Evolutionary conservation across 768 basidiomycete species (phyloP).

Genomic region (Mycena galopus): DNA sequence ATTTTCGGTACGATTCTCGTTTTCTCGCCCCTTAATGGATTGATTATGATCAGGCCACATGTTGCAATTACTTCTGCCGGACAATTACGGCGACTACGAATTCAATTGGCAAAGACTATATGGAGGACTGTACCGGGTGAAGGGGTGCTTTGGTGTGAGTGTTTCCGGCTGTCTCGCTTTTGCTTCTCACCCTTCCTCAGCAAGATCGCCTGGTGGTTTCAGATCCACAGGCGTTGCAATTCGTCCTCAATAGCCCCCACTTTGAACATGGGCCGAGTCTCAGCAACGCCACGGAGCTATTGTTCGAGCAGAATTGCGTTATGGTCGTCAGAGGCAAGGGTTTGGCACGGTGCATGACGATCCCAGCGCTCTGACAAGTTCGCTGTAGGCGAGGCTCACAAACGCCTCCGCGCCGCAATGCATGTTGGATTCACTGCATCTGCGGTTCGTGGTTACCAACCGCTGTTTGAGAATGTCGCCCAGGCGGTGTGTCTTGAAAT

Average conservation of each 20-base stretch:
- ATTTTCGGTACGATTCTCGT: neutral
- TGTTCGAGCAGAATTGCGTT: neutral
- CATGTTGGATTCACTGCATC: neutral
- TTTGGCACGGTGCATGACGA: neutral
- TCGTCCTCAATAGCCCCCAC: neutral
- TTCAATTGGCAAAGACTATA: neutral
- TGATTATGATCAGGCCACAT: neutral
- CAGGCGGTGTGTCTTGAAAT: neutral
- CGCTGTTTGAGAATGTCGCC: neutral
- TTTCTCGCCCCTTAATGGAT: neutral
- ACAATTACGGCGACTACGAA: neutral
- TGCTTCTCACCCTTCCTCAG: neutral
- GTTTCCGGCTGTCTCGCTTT: no score
- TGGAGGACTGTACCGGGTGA: neutral
- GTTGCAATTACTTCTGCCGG: neutral
- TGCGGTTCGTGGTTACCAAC: neutral
- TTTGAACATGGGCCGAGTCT: neutral
- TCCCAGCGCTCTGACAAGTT: neutral
- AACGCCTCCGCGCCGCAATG: neutral
- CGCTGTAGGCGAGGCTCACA: neutral
- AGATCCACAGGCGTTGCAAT: neutral
- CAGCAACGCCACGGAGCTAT: neutral
- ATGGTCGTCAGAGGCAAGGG: neutral
- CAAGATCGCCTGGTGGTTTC: neutral
- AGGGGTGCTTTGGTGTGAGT: conserved; percentile 1